Evolutionary conservation across 768 basidiomycete genomes (phyloP).

Genomic region (Lepiota brunneoincarnata): DNA sequence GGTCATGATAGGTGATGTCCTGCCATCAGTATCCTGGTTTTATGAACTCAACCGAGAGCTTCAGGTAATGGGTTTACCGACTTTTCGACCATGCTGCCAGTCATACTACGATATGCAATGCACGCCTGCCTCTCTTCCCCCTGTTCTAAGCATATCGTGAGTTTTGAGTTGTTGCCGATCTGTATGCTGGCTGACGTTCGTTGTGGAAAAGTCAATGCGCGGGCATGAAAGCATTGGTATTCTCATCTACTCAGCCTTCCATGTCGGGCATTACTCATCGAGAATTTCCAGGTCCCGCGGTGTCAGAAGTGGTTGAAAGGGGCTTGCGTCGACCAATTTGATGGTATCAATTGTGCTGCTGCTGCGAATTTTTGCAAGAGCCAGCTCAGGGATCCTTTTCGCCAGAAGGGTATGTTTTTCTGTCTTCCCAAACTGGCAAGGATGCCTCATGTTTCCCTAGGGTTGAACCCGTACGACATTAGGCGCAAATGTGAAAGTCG

Average conservation of each 20-base stretch:
- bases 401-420: no score
- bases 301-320: conserved; percentile 56
- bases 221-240: no score
- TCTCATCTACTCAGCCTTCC: no score
- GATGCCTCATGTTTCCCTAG: conserved; percentile 21
- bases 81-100: conserved; percentile 38
- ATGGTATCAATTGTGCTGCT: conserved; percentile 62
- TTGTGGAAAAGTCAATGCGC: conserved; percentile 46
- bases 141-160: conserved; percentile 45
- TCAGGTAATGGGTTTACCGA: conserved; percentile 66
- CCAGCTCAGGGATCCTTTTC: conserved; percentile 43
- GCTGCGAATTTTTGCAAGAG: conserved; percentile 59
- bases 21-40: not conserved
- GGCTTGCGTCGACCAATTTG: conserved; percentile 61
- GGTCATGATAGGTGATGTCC: conserved; percentile 61
- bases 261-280: no score
- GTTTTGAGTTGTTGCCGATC: conserved; percentile 26
- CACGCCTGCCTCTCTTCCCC: conserved; percentile 45
- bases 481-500: conserved; percentile 56
- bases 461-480: conserved; percentile 68
- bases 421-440: no score
- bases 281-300: conserved; percentile 48
- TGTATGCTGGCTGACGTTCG: conserved; percentile 30
- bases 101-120: conserved; percentile 53
- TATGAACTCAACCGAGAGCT: not conserved